A percentile compares a stretch with the other conserved stretches of the same genome.
phyloP scores from a whole-genome alignment of 805 yeast genomes.

The Myxozyma geophila region DNA sequence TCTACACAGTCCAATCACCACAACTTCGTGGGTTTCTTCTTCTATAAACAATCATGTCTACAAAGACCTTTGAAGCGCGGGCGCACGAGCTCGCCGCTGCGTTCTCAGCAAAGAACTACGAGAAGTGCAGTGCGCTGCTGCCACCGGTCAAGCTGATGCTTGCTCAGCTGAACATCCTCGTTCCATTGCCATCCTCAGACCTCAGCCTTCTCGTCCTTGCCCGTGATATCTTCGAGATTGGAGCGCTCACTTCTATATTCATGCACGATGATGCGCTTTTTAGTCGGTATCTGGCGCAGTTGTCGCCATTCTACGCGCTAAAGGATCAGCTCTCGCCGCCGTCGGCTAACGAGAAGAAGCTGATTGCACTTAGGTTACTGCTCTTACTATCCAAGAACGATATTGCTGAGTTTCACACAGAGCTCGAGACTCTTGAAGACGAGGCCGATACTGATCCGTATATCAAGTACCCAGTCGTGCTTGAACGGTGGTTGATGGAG shows the following conservation, averaged over 20 bases:
- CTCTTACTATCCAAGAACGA: slow-evolving; percentile 80
- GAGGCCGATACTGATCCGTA: slow-evolving; percentile 69
- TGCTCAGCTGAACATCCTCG: slow-evolving; percentile 73
- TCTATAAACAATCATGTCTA: slow-evolving; percentile 3
- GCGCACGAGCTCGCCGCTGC: slow-evolving; percentile 61
- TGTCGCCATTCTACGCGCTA: slow-evolving; percentile 73
- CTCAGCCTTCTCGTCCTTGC: slow-evolving; percentile 71
- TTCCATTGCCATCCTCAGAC: slow-evolving; percentile 58
- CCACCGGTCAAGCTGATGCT: slow-evolving; percentile 78
- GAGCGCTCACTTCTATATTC: slow-evolving; percentile 79
- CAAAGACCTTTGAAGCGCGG: slow-evolving; percentile 12
- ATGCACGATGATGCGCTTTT: slow-evolving; percentile 65
- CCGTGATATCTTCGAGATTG: slow-evolving; percentile 83
- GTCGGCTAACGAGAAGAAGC: slow-evolving; percentile 69
- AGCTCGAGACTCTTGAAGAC: slow-evolving; percentile 70
- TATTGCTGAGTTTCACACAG: slow-evolving; percentile 87
- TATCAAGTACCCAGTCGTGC: slow-evolving; percentile 80
- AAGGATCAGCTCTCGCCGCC: slow-evolving; percentile 47
- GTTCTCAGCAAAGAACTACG: slow-evolving; percentile 66
- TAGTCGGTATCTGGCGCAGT: slow-evolving; percentile 70
- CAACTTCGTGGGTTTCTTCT: background rate
- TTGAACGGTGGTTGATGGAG: slow-evolving; percentile 94
- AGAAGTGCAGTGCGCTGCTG: slow-evolving; percentile 62
- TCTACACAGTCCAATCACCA: background rate
- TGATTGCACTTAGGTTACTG: slow-evolving; percentile 75